phyloP scores from a whole-genome alignment of 2,329 filamentous ascomycete species.

The Dothidotthia symphoricarpi region DNA sequence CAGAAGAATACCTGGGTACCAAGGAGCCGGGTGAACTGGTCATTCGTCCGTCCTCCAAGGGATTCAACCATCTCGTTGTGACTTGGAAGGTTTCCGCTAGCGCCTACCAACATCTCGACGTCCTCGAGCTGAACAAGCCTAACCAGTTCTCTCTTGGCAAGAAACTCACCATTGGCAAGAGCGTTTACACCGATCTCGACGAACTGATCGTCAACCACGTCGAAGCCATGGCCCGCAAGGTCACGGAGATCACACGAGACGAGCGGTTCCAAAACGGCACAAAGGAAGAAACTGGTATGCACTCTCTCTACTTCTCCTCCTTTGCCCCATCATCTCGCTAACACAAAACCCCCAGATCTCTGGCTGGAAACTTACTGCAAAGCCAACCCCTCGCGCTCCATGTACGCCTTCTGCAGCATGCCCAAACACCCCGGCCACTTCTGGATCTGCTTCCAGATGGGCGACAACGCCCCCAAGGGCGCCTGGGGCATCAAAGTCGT shows the following conservation, averaged over 20 bases:
- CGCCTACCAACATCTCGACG: conserved; percentile 97
- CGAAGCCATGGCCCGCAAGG: conserved; percentile 96
- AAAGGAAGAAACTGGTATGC: conserved; percentile 79
- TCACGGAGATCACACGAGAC: conserved; percentile 90
- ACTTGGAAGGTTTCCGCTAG: conserved; percentile 98
- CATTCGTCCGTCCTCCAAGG: conserved; percentile 92
- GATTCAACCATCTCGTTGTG: conserved; percentile 89
- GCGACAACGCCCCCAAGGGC: conserved; percentile 67
- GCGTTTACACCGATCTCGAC: conserved; percentile 92
- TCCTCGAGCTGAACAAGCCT: conserved; percentile 93
- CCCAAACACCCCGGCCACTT: conserved; percentile 92
- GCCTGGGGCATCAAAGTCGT: conserved; percentile 87
- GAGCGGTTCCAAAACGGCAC: conserved; percentile 89
- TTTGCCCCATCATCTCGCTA: conserved; percentile 9
- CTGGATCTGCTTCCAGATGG: conserved; percentile 93
- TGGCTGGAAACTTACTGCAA: conserved; percentile 96
- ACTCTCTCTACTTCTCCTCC: neutral
- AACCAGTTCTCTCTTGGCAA: conserved; percentile 93
- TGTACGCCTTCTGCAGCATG: conserved; percentile 95
- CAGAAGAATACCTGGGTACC: conserved; percentile 87
- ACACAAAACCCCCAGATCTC: conserved; percentile 63
- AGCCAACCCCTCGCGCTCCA: conserved; percentile 89
- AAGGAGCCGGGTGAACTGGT: conserved; percentile 86
- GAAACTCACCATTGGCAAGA: conserved; percentile 81
- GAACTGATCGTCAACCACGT: conserved; percentile 97